Evolutionary conservation across 257 asterid genomes (phyloP), one percentile per base, ranked within the genome.

Genomic region (Nicotiana tabacum): DNA sequence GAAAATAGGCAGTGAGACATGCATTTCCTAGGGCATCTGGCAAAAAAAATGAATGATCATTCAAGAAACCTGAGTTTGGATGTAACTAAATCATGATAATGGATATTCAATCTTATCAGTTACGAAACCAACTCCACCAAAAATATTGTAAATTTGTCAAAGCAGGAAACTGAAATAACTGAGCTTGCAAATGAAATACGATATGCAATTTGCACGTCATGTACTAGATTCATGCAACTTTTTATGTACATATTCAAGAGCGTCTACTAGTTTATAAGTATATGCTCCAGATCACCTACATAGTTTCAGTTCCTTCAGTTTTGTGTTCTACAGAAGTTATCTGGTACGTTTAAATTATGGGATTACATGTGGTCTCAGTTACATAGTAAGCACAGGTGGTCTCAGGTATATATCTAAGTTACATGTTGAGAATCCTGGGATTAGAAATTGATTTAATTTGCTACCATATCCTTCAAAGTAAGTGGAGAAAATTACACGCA

Each of bases 1-100:
- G 90, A 81, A 95, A 93, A 86, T 93, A 95, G 37, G 93, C 91
- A 57, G 97, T 93, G 83, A 93, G 92, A 86, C 85, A 92, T 18
- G 99, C 98, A 91, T 93, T 93, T 74, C 97, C 99, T 9, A 95
- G 88, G 86, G 89, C 91, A 88, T 95, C 99, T 93, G 97, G 24
- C 66, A 61, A 21, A n/a, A 58, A n/a, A 51, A 29, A 62, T 43
- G 67, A 79, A 46, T 78, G 24, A 80, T 78, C 84, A 64, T 62
- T 39, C 65, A 51, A 55, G 62, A 37, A 57, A 16, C 21, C 37
- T 13, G 15, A 72, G 61, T 43, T 21, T 18, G 69, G 62, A 68
- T 51, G 55, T 33, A n/a, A 58, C 29, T 37, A 15, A 43, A 68
- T 27, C 35, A 6, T 18, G 29, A 18, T 58, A 58, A 16, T 1